Base-by-base conservation (phyloP, 371 early-diverging fungal genomes). In the Sporodiniella umbellata region DNA sequence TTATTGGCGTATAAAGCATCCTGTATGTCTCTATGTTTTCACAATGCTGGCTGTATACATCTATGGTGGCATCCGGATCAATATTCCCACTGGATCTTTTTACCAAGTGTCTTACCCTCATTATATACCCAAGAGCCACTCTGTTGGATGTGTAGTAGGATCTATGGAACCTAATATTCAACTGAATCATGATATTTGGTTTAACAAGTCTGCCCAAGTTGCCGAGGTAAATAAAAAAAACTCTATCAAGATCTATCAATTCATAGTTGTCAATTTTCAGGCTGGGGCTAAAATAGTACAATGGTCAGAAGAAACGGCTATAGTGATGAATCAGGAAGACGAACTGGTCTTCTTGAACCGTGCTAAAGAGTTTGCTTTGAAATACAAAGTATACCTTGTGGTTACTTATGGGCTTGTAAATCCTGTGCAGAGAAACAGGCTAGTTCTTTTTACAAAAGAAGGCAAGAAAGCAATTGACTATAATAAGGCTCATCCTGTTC, bases 401-500 rank as follows among this genome's bases (percentile, higher is more conserved):
- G 52, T 72, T 8, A 69, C 72, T 0, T 80, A 78, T 45, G 55
- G 43, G 10, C 25, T 63, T 22, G 51, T 55, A 22, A 57, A 45
- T 0, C 54, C 64, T 4, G 25, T 60, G 8, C 31, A 18, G 14
- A 52, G 67, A 45, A 81, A 82, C 53, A 77, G 73, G 45, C 63
- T 77, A 31, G 69, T 70, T 0, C 48, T 82, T 0, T 53, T 80
- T 31, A 68, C 67, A 10, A 72, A 75, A n/a, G 39, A 58, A 8
- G 82, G 82, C 1, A 52, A 73, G 0, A 56, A 80, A 11, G 58
- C 58, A 8, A 67, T 80, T 25, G 58, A 75, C 22, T 82, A 80
- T 52, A 70, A 69, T 23, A 82, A 82, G 42, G 71, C 79, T 0
- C 56, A 80, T 45, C 82, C 82, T 18, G 79, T 81, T 4, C 70